Conservation (phyloP, 495 filamentous ascomycete genomes). For the Aspergillus olivimuriae region DNA sequence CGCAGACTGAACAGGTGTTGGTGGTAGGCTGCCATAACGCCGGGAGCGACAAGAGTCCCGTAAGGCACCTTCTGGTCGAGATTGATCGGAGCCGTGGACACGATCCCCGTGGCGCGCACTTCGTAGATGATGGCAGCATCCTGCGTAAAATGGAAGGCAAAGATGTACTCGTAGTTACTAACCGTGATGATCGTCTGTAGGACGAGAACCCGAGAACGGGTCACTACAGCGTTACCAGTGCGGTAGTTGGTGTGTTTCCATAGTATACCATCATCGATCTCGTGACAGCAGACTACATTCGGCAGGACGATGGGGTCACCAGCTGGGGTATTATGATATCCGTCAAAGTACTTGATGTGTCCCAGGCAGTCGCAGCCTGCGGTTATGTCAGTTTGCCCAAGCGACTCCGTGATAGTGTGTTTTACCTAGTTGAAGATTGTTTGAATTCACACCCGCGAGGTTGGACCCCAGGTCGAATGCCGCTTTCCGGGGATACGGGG, state of each 20-base stretch:
- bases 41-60: constrained; percentile 80
- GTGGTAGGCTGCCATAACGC: constrained; percentile 71
- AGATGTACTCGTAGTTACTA: constrained; percentile 81
- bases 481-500: constrained; percentile 52
- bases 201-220: constrained; percentile 50
- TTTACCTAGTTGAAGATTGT: constrained; percentile 51
- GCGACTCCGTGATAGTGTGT: not conserved
- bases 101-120: constrained; percentile 78
- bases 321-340: constrained; percentile 42
- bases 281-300: constrained; percentile 59
- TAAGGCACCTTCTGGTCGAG: constrained; percentile 47
- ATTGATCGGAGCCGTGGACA: constrained; percentile 73
- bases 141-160: constrained; percentile 79
- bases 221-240: constrained; percentile 50
- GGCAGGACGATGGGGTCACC: constrained; percentile 46
- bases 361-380: constrained; percentile 59
- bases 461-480: constrained; percentile 58
- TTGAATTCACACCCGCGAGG: constrained; percentile 49
- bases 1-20: constrained; percentile 89
- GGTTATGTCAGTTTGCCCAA: not conserved
- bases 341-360: constrained; percentile 57
- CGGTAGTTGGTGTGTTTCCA: constrained; percentile 71
- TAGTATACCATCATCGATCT: constrained; percentile 59
- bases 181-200: constrained; percentile 74
- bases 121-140: constrained; percentile 74